Evolutionary conservation across 164 flowering plant genomes (phyloP), one percentile per base, ranked within the genome.

Genomic region (Dillenia suffruticosa): DNA sequence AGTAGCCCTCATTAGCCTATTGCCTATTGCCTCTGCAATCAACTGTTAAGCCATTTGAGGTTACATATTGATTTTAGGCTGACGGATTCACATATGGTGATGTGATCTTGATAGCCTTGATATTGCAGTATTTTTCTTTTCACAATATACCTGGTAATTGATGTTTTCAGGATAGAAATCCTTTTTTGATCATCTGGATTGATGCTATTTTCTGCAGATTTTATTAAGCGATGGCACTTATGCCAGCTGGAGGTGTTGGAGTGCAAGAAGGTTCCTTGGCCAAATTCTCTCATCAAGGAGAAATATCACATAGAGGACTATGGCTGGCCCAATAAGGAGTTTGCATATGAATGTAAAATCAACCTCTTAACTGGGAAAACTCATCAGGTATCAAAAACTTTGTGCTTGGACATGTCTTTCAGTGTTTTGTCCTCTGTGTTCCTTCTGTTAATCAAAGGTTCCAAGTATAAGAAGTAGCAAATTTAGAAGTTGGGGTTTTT

Each of bases 221-320:
- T 71, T 68, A 58, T 80, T 22, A 57, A 72, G 66, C 82, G 99
- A 64, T 94, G 97, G 99, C 51, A 70, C 56, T 59, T 84, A 26
- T 94, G 99, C 68, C 90, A 81, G 65, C 93, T 94, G 70, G 93
- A 94, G 75, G 83, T 94, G 51, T 58, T 91, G 76, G 97, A 91
- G 49, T 94, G 96, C 76, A 85, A 73, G 69, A 75, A 81, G 79
- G 85, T 91, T 61, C 83, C 92, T 1, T 94, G 99, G 97, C 96
- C 99, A 55, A 73, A 63, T 66, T 44, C 76, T 47, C 53, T 12
- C 26, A 64, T 64, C 74, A 82, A 80, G 74, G 74, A 79, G 59
- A 78, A 77, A 51, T 84, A 82, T 67, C 48, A 62, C 45, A 56
- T 91, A 58, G 88, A 84, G 63, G 87, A 85, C 68, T 78, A 83